Conservation (phyloP, 108 stramenopile genomes). For the Fragilaria radians region DNA sequence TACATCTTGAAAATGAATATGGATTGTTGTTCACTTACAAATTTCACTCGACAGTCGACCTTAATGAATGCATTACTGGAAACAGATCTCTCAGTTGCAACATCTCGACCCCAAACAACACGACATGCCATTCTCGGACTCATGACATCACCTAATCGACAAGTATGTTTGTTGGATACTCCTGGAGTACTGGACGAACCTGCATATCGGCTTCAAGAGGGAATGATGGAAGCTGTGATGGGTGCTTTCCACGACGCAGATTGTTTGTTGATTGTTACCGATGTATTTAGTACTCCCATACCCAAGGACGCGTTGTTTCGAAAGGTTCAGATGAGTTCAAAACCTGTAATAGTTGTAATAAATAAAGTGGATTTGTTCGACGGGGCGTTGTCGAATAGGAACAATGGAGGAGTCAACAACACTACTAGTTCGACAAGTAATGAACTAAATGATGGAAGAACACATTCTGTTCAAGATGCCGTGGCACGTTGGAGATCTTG, state of each 20-base stretch:
- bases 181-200: slow-evolving; percentile 81
- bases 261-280: slow-evolving; percentile 73
- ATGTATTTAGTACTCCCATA: slow-evolving; percentile 70
- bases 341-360: slow-evolving; percentile 75
- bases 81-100: slow-evolving; percentile 72
- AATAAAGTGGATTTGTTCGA: slow-evolving; percentile 84
- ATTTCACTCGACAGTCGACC: slow-evolving; percentile 55
- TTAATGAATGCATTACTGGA: slow-evolving; percentile 77
- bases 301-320: slow-evolving; percentile 52
- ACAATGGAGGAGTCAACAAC: slow-evolving; percentile 11
- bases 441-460: slow-evolving; percentile 28
- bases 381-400: slow-evolving; percentile 7
- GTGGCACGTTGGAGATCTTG: slow-evolving; percentile 62
- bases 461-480: slow-evolving; percentile 49
- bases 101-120: slow-evolving; percentile 85
- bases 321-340: slow-evolving; percentile 31
- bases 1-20: too few relatives aligned
- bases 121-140: slow-evolving; percentile 85
- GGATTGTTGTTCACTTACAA: too few relatives aligned
- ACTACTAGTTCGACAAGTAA: slow-evolving; percentile 1
- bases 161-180: slow-evolving; percentile 85
- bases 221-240: slow-evolving; percentile 85
- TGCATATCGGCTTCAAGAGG: slow-evolving; percentile 77
- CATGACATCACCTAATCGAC: slow-evolving; percentile 51
- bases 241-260: slow-evolving; percentile 67